Conservation (phyloP, 2,329 filamentous ascomycete species). For the Ramichloridium luteum region DNA sequence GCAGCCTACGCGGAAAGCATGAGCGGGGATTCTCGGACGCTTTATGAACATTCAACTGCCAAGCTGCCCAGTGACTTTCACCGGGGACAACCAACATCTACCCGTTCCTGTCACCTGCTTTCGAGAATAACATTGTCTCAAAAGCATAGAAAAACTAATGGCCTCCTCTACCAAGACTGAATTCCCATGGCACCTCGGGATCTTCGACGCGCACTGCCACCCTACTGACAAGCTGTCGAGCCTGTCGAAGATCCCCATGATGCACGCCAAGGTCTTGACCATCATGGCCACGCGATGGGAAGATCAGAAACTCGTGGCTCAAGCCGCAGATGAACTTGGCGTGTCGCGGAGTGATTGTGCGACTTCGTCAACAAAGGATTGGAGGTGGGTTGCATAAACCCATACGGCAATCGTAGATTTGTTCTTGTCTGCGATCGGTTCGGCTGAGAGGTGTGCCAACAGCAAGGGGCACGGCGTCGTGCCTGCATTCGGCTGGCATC, state of each 20-base stretch:
- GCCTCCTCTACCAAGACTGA: too few species aligned
- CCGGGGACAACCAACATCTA: too few species aligned
- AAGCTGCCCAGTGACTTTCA: too few species aligned
- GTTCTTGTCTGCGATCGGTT: too few species aligned
- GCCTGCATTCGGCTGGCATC: conserved; percentile 77
- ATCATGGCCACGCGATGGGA: conserved; percentile 67
- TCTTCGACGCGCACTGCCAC: conserved; percentile 74
- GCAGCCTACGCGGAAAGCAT: too few species aligned
- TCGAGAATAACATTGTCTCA: too few species aligned
- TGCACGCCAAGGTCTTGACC: conserved; percentile 55
- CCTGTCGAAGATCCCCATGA: conserved; percentile 45
- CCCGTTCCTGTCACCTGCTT: too few species aligned
- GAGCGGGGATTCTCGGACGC: too few species aligned
- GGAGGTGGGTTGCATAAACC: conserved; percentile 26
- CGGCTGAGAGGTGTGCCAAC: too few species aligned
- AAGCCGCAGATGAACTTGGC: conserved; percentile 45
- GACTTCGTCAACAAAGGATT: conserved; percentile 11
- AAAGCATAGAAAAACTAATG: too few species aligned
- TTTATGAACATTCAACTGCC: too few species aligned
- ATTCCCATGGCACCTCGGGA: conserved; percentile 59
- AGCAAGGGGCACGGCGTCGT: conserved; percentile 38
- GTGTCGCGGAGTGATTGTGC: conserved; percentile 26
- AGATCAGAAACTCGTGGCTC: conserved; percentile 60
- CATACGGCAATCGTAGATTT: too few species aligned
- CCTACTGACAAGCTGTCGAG: conserved; percentile 65